Base-by-base conservation (phyloP, 495 filamentous ascomycete species). In the Penicillium canariense region DNA sequence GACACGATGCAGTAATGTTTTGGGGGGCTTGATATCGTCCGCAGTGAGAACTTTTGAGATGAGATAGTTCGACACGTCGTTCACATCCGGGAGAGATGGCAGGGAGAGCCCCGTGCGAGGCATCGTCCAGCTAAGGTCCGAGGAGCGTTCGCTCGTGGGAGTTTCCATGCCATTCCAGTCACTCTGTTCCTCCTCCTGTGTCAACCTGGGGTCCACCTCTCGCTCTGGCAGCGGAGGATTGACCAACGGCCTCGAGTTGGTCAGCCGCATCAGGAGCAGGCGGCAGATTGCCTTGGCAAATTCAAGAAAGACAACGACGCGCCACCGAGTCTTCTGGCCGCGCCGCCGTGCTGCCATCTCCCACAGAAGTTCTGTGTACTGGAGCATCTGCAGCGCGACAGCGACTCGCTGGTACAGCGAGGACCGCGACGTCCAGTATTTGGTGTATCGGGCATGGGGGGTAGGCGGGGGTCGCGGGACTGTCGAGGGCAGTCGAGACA, bases 1-100 rank as follows among this genome's bases (percentile, higher is more conserved):
- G 9, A 72, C 69, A n/a, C 79, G 68, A 60, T 94, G 92, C 28
- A 97, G 77, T 40, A 98, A 82, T 15, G 87, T 82, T 18, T 84
- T 85, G 0, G 95, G 86, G 4, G 91, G 85, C 67, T 96, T 96
- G 75, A 98, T 91, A 68, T 97, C 94, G 71, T 97, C 95, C 15
- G 95, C 89, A 1, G 89, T 96, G 23, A 98, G 77, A 15, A 96
- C 94, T 48, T 93, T 91, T n/a, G 84, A 85, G 39, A 95, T 87
- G 17, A 98, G 81, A 68, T 94, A 97, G 31, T 81, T 84, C 23
- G 87, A 87, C 23, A 96, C 88, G 62, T 94, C 89, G 23, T 82
- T 79, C 8, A 86, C 82, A 46, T 84, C 84, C 1, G 94, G 94
- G 20, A 98, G 77, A 32, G 78, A 83, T 0, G 95, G 92, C 28